Evolutionary conservation across 768 basidiomycete species (phyloP).

Genomic region (Pleurotus platypus): DNA sequence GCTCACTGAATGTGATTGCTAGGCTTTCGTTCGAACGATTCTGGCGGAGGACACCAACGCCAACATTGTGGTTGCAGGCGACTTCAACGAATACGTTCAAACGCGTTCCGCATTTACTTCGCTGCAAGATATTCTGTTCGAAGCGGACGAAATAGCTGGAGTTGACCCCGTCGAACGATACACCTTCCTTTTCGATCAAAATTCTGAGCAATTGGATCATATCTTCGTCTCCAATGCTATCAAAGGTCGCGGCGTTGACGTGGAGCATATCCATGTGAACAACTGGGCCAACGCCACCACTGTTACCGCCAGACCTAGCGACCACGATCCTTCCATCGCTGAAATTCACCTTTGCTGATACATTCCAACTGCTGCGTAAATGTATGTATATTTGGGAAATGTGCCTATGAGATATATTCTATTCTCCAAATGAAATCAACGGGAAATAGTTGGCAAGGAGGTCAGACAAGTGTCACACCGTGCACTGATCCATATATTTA

Average conservation of each 20-base stretch:
- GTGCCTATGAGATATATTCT: not conserved
- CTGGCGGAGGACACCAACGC: constrained; percentile 38
- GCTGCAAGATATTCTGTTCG: constrained; percentile 35
- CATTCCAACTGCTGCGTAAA: too few relatives aligned
- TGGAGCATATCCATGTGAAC: constrained; percentile 61
- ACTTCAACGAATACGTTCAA: constrained; percentile 60
- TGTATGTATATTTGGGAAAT: too few relatives aligned
- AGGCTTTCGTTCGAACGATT: constrained; percentile 49
- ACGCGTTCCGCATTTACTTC: constrained; percentile 49
- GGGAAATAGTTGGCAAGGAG: not conserved
- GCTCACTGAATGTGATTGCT: not conserved
- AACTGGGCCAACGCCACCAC: constrained; percentile 45
- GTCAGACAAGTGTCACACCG: too few relatives aligned
- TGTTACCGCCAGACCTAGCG: constrained; percentile 37
- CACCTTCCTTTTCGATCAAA: constrained; percentile 60
- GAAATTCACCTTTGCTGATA: constrained; percentile 42
- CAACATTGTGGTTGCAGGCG: constrained; percentile 52
- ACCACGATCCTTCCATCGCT: constrained; percentile 61
- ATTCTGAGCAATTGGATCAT: constrained; percentile 58
- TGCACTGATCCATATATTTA: too few relatives aligned
- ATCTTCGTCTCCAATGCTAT: constrained; percentile 48
- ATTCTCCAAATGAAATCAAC: not conserved
- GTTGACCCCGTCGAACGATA: constrained; percentile 50
- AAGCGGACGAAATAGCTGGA: constrained; percentile 48
- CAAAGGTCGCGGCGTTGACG: constrained; percentile 33